Evolutionary conservation across 2,329 filamentous ascomycete genomes (phyloP), one percentile per base, ranked within the genome.

Genomic region (Cladosporium sp.): DNA sequence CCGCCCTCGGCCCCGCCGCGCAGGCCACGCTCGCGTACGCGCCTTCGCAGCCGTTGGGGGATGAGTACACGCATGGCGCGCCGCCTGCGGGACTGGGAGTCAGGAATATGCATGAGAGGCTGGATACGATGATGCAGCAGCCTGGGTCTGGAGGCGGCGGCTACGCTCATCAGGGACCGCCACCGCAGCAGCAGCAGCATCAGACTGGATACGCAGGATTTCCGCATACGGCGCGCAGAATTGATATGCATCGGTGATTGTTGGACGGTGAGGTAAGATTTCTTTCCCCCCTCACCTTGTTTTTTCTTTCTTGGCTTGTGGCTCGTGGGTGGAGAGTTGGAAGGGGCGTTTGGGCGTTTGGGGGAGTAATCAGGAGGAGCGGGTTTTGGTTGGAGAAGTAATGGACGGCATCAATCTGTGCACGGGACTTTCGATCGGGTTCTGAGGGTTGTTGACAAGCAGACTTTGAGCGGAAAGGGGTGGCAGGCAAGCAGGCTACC

Each of bases 1-100:
- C 90, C 13, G 91, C 91, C 1, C 77, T 96, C 4, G 92, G 91
- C 0, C 89, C 91, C 5, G 91, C 91, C 16, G 88, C 90, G 51
- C 90, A 95, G 70, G 90, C 91, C 1, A 96, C 89, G 0, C 85
- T 95, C 6, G 54, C 58, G 13, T 57, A 59, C 56, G 49, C 58
- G 45, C 38, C 58, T 44, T 43, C 42, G 10, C 49, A 52, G 37
- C 43, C 34, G 5, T 55, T 55, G n/a, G 48, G 57, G 9, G 48
- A 56, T 11, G 62, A 63, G 31, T 59, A 61, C 32, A 11, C 11
- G 11, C 13, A 13, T 16, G 44, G 32, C 10, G 32, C 35, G 14
- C 33, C 33, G 35, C 31, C 48, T 5, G 32, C 32, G 13, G 43
- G 18, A 0, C 28, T 18, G 1, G 49, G 49, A 22, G 38, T 52